These are phyloP conservation scores for Acacia melanoxylon DNA, from an alignment of 306 rosid genomes.

Conservation along the genomic window DNA sequence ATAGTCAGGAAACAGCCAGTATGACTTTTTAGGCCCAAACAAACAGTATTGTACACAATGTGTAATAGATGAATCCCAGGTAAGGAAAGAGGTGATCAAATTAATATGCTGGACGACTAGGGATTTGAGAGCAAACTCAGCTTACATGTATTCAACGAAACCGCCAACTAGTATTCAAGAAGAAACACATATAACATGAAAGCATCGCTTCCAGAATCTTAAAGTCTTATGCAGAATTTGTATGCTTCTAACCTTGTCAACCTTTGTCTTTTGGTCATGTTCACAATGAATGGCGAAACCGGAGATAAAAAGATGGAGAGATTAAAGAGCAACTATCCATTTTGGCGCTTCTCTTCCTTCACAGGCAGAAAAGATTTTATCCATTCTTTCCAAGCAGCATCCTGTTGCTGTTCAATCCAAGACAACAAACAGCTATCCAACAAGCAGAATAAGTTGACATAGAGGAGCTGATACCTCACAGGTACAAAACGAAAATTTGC, in stretches of 20 bases:
- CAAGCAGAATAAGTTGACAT: slow-evolving; percentile 88
- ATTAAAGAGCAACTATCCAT: slow-evolving; percentile 31
- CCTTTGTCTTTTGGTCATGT: slow-evolving; percentile 15
- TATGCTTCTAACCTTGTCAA: slow-evolving; percentile 30
- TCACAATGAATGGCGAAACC: slow-evolving; percentile 15
- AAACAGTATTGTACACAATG: neutral
- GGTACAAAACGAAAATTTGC: slow-evolving; percentile 86
- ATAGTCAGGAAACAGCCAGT: neutral
- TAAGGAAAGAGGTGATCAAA: neutral
- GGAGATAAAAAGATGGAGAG: slow-evolving; percentile 3
- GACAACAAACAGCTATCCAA: slow-evolving; percentile 92
- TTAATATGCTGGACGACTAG: neutral
- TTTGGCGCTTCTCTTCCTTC: slow-evolving; percentile 45
- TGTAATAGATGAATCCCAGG: neutral
- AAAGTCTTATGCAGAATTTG: slow-evolving; percentile 16
- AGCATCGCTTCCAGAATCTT: slow-evolving; percentile 25
- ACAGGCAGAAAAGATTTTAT: slow-evolving; percentile 54
- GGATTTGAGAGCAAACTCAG: slow-evolving; percentile 6
- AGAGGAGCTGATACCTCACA: slow-evolving; percentile 91
- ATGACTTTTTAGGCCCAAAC: neutral
- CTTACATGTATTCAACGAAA: slow-evolving; percentile 6
- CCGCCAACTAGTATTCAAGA: neutral
- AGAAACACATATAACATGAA: neutral
- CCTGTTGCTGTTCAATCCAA: slow-evolving; percentile 92
- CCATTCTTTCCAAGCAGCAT: slow-evolving; percentile 95